Base-by-base conservation (phyloP, 768 basidiomycete species). In the Pleurotus citrinopileatus region DNA sequence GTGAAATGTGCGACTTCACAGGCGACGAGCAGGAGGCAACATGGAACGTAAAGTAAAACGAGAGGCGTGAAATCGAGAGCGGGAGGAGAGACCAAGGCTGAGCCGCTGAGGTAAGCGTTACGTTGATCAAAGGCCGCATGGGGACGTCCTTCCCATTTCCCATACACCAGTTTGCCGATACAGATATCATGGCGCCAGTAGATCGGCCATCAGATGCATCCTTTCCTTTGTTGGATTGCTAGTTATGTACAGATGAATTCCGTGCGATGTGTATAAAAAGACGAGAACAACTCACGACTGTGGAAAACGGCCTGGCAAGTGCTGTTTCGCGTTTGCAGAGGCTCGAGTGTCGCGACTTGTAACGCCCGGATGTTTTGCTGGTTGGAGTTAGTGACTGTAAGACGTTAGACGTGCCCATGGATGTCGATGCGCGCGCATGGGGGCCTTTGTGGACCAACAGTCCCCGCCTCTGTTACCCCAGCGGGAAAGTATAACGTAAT, bases 51-150 rank as follows among this genome's bases (percentile, higher is more conserved):
- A 32, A 47, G 45, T 47, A 32, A 47, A n/a, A n/a, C n/a, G 29
- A 32, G 29, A 47, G 27, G 45, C 27, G 45, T 47, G 45, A 28
- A 47, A 26, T 19, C n/a, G n/a, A n/a, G n/a, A n/a, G n/a, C n/a
- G n/a, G n/a, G n/a, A n/a, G 32, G 32, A 34, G n/a, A 34, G 32
- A 34, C 32, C 10, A 34, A n/a, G 9, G 32, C n/a, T 34, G 9
- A 9, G 22, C 17, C 29, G 48, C 29, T 51, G 48, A 51, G 48
- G 34, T 51, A 51, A 51, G 48, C 48, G 27, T 47, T 44, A 44
- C 42, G 42, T 44, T 47, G 45, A 17, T 27, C n/a, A 15, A 25
- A 5, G n/a, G 22, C 45, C 45, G 45, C 45, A 47, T 47, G 45
- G 45, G 45, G 26, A 28, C 26, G 25, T 26, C 20, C 20, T 28